Evolutionary conservation across 345 rosid species (phyloP).

Genomic region (Eucalyptus globulus): DNA sequence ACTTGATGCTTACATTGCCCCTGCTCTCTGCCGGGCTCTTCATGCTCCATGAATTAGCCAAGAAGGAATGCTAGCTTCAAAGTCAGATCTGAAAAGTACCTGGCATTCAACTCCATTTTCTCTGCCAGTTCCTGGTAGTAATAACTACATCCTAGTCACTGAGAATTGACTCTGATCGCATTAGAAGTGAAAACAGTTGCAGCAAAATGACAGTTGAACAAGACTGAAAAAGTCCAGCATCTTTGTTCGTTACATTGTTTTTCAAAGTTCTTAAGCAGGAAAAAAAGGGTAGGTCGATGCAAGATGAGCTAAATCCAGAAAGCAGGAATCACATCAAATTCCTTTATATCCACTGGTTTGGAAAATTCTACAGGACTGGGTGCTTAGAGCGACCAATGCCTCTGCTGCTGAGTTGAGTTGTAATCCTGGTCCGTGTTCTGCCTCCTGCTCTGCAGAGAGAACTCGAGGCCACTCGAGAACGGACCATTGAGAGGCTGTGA

Average conservation of each 20-base stretch:
- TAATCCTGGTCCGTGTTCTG: slow-evolving; percentile 48
- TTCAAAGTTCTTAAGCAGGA: not conserved
- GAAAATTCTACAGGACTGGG: not conserved
- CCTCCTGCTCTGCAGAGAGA: slow-evolving; percentile 40
- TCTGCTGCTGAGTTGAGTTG: slow-evolving; percentile 48
- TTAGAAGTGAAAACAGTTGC: not conserved
- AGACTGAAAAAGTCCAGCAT: not conserved
- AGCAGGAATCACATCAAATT: not conserved
- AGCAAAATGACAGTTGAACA: not conserved
- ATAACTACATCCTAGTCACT: not conserved
- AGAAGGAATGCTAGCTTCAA: not conserved
- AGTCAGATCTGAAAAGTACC: not conserved
- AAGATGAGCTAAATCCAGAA: not conserved
- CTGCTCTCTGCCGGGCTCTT: not conserved
- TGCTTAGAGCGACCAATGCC: slow-evolving; percentile 60
- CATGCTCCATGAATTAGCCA: not conserved
- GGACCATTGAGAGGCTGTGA: slow-evolving; percentile 25
- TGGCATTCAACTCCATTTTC: not conserved
- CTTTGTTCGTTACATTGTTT: not conserved
- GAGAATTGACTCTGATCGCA: not conserved
- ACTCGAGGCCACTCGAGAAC: slow-evolving; percentile 36
- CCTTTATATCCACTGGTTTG: not conserved
- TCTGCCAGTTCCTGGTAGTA: not conserved
- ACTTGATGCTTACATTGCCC: not conserved
- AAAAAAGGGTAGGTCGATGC: not conserved